Conservation (phyloP, 176 grass and related monocot species). For the Oryza meyeriana region DNA sequence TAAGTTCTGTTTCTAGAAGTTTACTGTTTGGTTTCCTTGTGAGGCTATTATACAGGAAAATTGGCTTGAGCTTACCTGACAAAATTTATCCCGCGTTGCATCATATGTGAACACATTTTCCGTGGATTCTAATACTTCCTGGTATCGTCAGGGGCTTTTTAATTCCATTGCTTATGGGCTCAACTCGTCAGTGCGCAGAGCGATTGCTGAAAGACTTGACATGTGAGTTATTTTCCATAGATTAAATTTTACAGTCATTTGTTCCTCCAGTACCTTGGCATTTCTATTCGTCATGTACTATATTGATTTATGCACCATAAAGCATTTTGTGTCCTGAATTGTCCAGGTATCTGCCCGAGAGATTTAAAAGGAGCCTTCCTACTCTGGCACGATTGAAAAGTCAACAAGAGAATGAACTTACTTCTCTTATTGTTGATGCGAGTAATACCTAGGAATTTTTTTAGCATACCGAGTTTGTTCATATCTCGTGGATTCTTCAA, state of each 20-base stretch:
- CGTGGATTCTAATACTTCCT: neutral
- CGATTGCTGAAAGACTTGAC: conserved; percentile 79
- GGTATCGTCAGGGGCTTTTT: conserved; percentile 63
- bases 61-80: neutral
- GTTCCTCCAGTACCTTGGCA: neutral
- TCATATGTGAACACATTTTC: neutral
- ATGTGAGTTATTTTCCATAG: conserved; percentile 45
- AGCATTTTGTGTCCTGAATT: conserved; percentile 11
- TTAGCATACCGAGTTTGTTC: neutral
- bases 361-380: conserved; percentile 54
- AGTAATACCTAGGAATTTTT: conserved; percentile 9
- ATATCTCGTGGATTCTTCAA: neutral
- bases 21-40: neutral
- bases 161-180: conserved; percentile 97
- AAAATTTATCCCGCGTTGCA: neutral
- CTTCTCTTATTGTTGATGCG: conserved; percentile 55
- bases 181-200: conserved; percentile 87
- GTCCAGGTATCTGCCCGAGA: conserved; percentile 81
- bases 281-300: neutral
- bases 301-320: conserved; percentile 3
- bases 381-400: conserved; percentile 49
- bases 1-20: neutral
- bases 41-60: conserved; percentile 4
- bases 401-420: conserved; percentile 76
- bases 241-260: neutral